Base-by-base conservation (phyloP, 768 basidiomycete genomes). In the Pulveroboletus frians region DNA sequence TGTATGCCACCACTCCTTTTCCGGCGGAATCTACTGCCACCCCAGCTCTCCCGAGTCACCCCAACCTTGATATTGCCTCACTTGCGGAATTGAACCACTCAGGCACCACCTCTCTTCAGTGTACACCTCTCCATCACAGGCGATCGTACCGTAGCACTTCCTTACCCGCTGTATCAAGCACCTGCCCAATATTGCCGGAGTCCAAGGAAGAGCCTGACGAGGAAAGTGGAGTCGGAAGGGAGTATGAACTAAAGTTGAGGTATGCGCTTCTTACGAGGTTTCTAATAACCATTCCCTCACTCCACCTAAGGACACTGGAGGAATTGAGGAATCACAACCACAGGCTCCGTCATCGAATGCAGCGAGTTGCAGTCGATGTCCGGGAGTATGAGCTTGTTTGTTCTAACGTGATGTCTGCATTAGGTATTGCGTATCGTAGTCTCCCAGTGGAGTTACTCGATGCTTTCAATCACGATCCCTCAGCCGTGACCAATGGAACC, bases 401-500 rank as follows among this genome's bases (percentile, higher is more conserved):
- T 55, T 66, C 73, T n/a, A 70, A 71, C 29, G 68, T 84, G 35
- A 71, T 76, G 50, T 70, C 70, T 20, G 63, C 73, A 4, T 69
- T 83, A 20, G 79, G 75, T 14, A 63, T 78, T 26, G 63, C 71
- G 8, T 71, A 80, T 54, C 68, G 60, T 14, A 68, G 70, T 34
- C 70, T 90, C 35, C 82, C 88, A 7, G 71, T 72, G 54, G 84
- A 88, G 18, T 72, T 90, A 7, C 65, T 88, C 32, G 87, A 89
- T 42, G 83, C 86, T 3, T 81, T 88, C 58, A 78, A 76, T 32
- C 85, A 86, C 51, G 88, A 91, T 61, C 88, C 88, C 41, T 79
- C 85, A 3, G 80, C 83, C n/a, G 81, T 88, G 17, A 85, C 80
- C 3, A 76, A 84, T 15, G 68, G 76, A 6, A 86, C 87, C 0